Percentiles rank a stretch among this genome's conserved stretches.
Evolutionary conservation across 1,284 basidiomycete genomes (phyloP).

Genomic region (Cutaneotrichosporon spelunceum): DNA sequence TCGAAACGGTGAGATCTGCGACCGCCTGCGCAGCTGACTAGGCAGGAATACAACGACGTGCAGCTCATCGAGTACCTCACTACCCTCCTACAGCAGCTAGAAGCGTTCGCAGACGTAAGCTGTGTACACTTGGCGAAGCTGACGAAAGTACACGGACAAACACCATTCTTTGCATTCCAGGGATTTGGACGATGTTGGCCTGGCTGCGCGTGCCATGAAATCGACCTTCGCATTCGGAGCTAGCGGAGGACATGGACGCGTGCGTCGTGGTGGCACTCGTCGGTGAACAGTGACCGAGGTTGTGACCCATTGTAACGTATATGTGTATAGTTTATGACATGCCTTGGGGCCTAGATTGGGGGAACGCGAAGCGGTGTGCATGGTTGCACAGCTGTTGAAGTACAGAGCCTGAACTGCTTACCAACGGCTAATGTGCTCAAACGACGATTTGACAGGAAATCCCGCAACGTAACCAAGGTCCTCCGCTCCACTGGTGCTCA

Average conservation of each 20-base stretch:
- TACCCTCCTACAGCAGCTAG: slow-evolving; percentile 79
- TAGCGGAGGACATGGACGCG: neutral
- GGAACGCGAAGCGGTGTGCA: neutral
- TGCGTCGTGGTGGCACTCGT: neutral
- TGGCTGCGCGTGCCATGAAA: neutral
- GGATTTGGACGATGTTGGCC: neutral
- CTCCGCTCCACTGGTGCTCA: too few species aligned
- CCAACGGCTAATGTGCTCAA: too few species aligned
- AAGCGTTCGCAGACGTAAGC: slow-evolving; percentile 80
- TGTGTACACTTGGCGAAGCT: neutral
- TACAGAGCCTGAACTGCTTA: too few species aligned
- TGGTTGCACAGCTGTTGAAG: neutral
- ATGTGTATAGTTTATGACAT: neutral
- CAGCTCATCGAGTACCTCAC: slow-evolving; percentile 86
- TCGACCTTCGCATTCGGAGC: neutral
- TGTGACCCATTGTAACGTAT: neutral
- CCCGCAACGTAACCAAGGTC: too few species aligned
- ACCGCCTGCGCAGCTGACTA: neutral
- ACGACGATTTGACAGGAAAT: too few species aligned
- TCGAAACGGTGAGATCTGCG: slow-evolving; percentile 64
- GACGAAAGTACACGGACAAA: slow-evolving; percentile 37
- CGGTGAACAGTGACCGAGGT: neutral
- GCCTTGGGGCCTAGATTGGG: neutral
- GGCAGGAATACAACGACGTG: slow-evolving; percentile 90
- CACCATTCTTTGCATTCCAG: slow-evolving; percentile 26